Conservation (phyloP, 2,329 filamentous ascomycete species). For the Ceratocystiopsis minuta region DNA sequence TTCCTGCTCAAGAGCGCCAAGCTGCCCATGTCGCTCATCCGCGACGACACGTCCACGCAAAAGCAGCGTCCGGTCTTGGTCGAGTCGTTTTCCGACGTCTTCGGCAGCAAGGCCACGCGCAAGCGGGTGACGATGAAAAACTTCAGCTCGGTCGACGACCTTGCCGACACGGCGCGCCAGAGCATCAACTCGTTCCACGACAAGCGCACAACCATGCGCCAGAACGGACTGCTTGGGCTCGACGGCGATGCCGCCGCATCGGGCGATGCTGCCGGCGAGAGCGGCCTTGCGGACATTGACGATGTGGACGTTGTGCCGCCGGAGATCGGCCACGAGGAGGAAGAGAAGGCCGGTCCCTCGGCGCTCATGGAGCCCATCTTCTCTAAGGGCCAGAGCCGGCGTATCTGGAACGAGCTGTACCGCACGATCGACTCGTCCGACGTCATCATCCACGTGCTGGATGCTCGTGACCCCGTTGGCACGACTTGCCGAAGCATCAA, state of each 20-base stretch:
- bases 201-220: conserved; percentile 41
- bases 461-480: conserved; percentile 75
- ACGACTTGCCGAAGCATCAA: conserved; percentile 81
- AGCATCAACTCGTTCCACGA: conserved; percentile 71
- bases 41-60: conserved; percentile 41
- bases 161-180: conserved; percentile 63
- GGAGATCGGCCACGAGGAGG: conserved; percentile 11
- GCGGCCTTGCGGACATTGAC: conserved; percentile 19
- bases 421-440: conserved; percentile 81
- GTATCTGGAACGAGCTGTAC: conserved; percentile 83
- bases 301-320: conserved; percentile 15
- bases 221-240: conserved; percentile 48
- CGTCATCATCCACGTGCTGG: conserved; percentile 86
- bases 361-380: conserved; percentile 70
- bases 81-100: conserved; percentile 60
- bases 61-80: conserved; percentile 42
- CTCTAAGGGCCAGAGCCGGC: conserved; percentile 82
- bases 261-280: conserved; percentile 14
- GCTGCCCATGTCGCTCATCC: conserved; percentile 85
- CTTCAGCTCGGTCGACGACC: conserved; percentile 61
- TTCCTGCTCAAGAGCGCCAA: conserved; percentile 96
- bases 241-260: conserved; percentile 16
- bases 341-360: conserved; percentile 24
- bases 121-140: conserved; percentile 58
- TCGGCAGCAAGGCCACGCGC: conserved; percentile 81